These are phyloP conservation scores for Myriosclerotinia duriaeana DNA, from an alignment of 2,329 filamentous ascomycete genomes.

Conservation along the genomic window DNA sequence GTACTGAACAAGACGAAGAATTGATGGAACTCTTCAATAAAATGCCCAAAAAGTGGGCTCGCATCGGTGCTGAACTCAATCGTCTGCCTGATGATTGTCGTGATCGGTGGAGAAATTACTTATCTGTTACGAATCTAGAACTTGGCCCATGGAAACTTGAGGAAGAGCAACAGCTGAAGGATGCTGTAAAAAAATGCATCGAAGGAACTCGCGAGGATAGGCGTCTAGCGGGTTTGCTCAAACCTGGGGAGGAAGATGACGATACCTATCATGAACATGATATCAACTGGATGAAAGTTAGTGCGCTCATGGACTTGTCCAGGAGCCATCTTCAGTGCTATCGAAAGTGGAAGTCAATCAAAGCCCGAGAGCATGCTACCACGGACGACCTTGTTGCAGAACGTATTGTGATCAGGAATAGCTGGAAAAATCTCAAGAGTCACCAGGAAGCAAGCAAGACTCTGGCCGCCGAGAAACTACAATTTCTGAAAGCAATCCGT, in stretches of 20 bases:
- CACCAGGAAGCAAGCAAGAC: slow-evolving; percentile 47
- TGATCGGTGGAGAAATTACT: slow-evolving; percentile 69
- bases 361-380: slow-evolving; percentile 37
- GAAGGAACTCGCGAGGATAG: slow-evolving; percentile 47
- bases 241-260: slow-evolving; percentile 37
- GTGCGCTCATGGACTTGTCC: slow-evolving; percentile 58
- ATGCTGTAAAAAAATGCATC: slow-evolving; percentile 55
- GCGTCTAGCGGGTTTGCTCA: slow-evolving; percentile 25
- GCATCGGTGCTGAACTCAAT: slow-evolving; percentile 61
- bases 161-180: slow-evolving; percentile 51
- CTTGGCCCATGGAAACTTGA: slow-evolving; percentile 58
- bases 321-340: slow-evolving; percentile 67
- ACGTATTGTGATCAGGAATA: slow-evolving; percentile 36
- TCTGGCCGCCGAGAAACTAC: slow-evolving; percentile 47
- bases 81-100: slow-evolving; percentile 65
- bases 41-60: slow-evolving; percentile 54
- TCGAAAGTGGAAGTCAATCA: slow-evolving; percentile 62
- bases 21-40: slow-evolving; percentile 51
- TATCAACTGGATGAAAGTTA: slow-evolving; percentile 66
- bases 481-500: slow-evolving; percentile 47
- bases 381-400: slow-evolving; percentile 27
- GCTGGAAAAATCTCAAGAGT: slow-evolving; percentile 48
- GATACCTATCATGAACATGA: slow-evolving; percentile 48
- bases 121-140: slow-evolving; percentile 54
- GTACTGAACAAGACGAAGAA: slow-evolving; percentile 56